Evolutionary conservation across 768 basidiomycete species (phyloP).

Genomic region (Favolaschia claudopus): DNA sequence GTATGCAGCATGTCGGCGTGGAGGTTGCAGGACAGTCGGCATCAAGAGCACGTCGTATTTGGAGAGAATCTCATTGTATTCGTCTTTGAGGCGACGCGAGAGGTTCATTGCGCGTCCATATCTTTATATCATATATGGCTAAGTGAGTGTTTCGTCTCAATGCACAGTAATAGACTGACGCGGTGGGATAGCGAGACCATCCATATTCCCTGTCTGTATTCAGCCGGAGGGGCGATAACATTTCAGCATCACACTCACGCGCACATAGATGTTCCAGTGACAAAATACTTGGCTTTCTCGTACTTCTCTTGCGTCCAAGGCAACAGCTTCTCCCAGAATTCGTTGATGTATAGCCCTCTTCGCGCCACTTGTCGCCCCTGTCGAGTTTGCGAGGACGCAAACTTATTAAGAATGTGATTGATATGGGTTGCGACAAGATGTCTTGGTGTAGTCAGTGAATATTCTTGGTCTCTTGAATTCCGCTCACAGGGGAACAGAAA

Average conservation of each 20-base stretch:
- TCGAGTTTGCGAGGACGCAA: slow-evolving; percentile 18
- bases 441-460: neutral
- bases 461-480: neutral
- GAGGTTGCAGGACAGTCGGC: slow-evolving; percentile 29
- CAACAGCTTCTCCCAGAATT: slow-evolving; percentile 16
- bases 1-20: slow-evolving; percentile 13
- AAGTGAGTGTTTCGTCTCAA: neutral
- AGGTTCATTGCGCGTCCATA: slow-evolving; percentile 27
- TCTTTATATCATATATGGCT: neutral
- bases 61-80: slow-evolving; percentile 18
- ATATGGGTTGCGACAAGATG: slow-evolving; percentile 8
- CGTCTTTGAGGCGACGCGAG: slow-evolving; percentile 17
- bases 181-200: slow-evolving; percentile 20
- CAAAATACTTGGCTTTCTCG: slow-evolving; percentile 22
- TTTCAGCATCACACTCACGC: slow-evolving; percentile 2
- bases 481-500: slow-evolving; percentile 21
- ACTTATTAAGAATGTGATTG: slow-evolving; percentile 14
- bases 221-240: neutral
- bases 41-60: slow-evolving; percentile 21
- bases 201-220: slow-evolving; percentile 8
- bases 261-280: slow-evolving; percentile 21
- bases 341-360: slow-evolving; percentile 18
- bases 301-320: slow-evolving; percentile 22
- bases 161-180: neutral
- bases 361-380: slow-evolving; percentile 19